phyloP scores from a whole-genome alignment of 2,329 filamentous ascomycete genomes.

The Aspergillus novofumigatus region DNA sequence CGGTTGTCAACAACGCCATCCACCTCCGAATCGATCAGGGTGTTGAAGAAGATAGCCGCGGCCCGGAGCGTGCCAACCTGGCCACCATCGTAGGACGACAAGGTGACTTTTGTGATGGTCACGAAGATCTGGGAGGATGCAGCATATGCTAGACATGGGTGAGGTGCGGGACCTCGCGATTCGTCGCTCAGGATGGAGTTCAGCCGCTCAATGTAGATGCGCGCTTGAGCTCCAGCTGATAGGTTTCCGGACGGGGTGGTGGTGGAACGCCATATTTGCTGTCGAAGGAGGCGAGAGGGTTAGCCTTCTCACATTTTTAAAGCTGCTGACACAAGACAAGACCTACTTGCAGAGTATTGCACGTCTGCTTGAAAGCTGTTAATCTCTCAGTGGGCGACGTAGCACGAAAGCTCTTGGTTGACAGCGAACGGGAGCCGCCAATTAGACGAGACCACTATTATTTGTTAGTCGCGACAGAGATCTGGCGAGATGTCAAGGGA shows the following conservation, averaged over 20 bases:
- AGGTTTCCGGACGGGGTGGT: slow-evolving; percentile 49
- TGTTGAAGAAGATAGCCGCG: slow-evolving; percentile 81
- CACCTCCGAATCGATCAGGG: slow-evolving; percentile 92
- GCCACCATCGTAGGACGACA: slow-evolving; percentile 74
- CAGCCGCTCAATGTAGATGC: slow-evolving; percentile 52
- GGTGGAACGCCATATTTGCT: slow-evolving; percentile 60
- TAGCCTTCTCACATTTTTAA: background rate
- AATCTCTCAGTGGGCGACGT: slow-evolving; percentile 59
- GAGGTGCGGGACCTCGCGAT: slow-evolving; percentile 78
- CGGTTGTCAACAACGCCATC: slow-evolving; percentile 88
- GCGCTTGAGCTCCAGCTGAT: slow-evolving; percentile 48
- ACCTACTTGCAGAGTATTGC: slow-evolving; percentile 54
- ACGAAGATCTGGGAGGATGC: slow-evolving; percentile 84
- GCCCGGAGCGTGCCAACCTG: slow-evolving; percentile 66
- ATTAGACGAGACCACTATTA: slow-evolving; percentile 58
- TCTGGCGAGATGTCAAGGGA: background rate
- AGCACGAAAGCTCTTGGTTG: slow-evolving; percentile 46
- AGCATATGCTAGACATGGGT: slow-evolving; percentile 86
- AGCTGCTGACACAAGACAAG: background rate
- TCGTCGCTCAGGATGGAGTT: slow-evolving; percentile 78
- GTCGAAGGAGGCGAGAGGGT: background rate
- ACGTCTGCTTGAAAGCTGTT: slow-evolving; percentile 57
- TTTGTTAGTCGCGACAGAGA: slow-evolving; percentile 4
- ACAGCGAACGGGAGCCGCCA: slow-evolving; percentile 48
- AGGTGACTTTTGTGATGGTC: slow-evolving; percentile 82